Percentiles rank a stretch among this genome's conserved stretches.
phyloP scores from a whole-genome alignment of 106 monocot species.

The Triglochin maritima region DNA sequence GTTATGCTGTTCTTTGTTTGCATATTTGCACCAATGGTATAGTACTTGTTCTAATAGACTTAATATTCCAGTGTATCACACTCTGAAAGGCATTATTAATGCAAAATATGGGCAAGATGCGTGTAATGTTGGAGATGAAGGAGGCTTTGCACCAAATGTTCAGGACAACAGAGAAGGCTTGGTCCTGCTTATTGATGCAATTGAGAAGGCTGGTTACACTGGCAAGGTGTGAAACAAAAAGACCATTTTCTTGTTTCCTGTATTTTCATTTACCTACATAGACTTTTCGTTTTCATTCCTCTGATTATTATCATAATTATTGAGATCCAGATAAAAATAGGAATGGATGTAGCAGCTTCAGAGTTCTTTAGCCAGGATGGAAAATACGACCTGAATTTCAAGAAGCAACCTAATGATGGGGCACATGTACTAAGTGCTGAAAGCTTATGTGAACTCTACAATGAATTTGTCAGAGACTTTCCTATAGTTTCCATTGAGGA shows the following conservation, averaged over 20 bases:
- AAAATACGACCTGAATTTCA: slow-evolving; percentile 80
- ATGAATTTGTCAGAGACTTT: slow-evolving; percentile 85
- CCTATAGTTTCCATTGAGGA: slow-evolving; percentile 98
- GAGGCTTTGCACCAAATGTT: slow-evolving; percentile 96
- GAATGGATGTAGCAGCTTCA: slow-evolving; percentile 97
- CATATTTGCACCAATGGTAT: not conserved
- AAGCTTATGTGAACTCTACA: slow-evolving; percentile 65
- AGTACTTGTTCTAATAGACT: not conserved
- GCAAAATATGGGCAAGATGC: slow-evolving; percentile 99
- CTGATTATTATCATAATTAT: not conserved
- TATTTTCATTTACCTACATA: not conserved
- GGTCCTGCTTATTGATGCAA: slow-evolving; percentile 79
- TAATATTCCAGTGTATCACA: slow-evolving; percentile 62
- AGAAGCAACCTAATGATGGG: slow-evolving; percentile 94
- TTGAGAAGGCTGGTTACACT: slow-evolving; percentile 90
- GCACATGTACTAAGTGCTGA: slow-evolving; percentile 54
- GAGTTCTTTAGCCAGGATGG: slow-evolving; percentile 85
- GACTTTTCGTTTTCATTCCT: not conserved
- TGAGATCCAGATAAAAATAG: slow-evolving; percentile 76
- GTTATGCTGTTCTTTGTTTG: too few species aligned
- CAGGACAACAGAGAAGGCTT: slow-evolving; percentile 93
- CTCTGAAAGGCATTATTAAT: slow-evolving; percentile 86
- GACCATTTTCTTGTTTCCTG: not conserved
- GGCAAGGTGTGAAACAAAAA: slow-evolving; percentile 48
- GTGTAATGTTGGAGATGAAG: slow-evolving; percentile 99